Base-by-base conservation (phyloP, 1,284 basidiomycete species). In the Sutorius eximius region DNA sequence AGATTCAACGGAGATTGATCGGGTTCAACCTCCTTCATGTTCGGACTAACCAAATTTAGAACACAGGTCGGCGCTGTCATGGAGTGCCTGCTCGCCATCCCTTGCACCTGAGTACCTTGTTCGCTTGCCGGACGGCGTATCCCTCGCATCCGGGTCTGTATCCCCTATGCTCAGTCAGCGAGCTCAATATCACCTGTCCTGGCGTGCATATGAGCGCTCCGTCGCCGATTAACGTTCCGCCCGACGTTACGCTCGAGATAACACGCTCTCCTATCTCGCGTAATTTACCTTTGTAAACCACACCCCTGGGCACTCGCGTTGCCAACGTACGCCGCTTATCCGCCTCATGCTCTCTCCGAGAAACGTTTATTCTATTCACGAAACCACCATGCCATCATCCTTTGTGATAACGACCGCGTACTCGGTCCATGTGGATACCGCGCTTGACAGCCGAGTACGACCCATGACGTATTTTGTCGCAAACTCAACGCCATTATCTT, bases 1-100 rank as follows among this genome's bases (percentile, higher is more conserved):
- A 67, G 67, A 66, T 70, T 43, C 27, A 37, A 37, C 65, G 65
- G 65, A 56, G 56, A 71, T 67, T 57, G 45, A 48, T 53, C 67
- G 65, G 52, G 27, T 7, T 22, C 34, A 47, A 47, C 24, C 13
- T 55, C 62, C 64, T 58, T 55, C 45, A 9, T 18, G 16, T n/a
- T 45, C 63, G 62, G 52, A 49, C 61, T 12, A 32, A 34, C 20
- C 52, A 29, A n/a, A 8, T 32, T 38, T 43, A 43, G 27, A 37
- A 48, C 24, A n/a, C n/a, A n/a, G n/a, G n/a, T n/a, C n/a, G n/a
- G n/a, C n/a, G n/a, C n/a, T n/a, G n/a, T n/a, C n/a, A n/a, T n/a
- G n/a, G n/a, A n/a, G n/a, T n/a, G n/a, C n/a, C n/a, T n/a, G n/a
- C n/a, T n/a, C n/a, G n/a, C n/a, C n/a, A n/a, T n/a, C n/a, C n/a